A percentile compares a stretch with the other conserved stretches of the same genome.
Evolutionary conservation across 1,139 yeast species (phyloP).

Genomic region (Taiozyma sp.): DNA sequence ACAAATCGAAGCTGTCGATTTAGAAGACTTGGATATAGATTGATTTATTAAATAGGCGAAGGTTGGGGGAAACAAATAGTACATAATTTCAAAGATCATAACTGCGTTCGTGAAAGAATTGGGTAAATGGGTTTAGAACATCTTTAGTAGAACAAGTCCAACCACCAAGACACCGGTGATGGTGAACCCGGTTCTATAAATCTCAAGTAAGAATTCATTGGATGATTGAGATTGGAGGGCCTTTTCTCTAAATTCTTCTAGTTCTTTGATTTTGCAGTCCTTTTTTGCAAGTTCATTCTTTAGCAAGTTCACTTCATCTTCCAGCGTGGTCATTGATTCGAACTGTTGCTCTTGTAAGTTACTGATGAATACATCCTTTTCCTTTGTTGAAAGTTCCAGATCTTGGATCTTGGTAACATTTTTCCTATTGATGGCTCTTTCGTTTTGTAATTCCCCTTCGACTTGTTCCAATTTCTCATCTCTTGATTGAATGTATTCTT

Average conservation of each 20-base stretch:
- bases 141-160: neutral
- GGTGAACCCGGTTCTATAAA: neutral
- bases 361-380: neutral
- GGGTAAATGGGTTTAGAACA: neutral
- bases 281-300: neutral
- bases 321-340: neutral
- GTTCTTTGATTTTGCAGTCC: neutral
- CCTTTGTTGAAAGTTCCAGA: neutral
- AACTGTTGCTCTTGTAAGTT: neutral
- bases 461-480: conserved; percentile 1
- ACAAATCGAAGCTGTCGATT: conserved; percentile 37
- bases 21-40: conserved; percentile 25
- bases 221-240: neutral
- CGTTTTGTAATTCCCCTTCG: neutral
- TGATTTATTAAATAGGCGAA: neutral
- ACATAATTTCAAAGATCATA: neutral
- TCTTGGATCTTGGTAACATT: neutral
- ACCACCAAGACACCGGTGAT: neutral
- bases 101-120: neutral
- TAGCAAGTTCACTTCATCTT: neutral
- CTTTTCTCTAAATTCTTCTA: neutral
- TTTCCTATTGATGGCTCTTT: neutral
- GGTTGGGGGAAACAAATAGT: neutral
- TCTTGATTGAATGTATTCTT: neutral
- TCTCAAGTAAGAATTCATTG: neutral